Evolutionary conservation across 305 asterid species (phyloP).

Genomic region (Solanum hybrid): DNA sequence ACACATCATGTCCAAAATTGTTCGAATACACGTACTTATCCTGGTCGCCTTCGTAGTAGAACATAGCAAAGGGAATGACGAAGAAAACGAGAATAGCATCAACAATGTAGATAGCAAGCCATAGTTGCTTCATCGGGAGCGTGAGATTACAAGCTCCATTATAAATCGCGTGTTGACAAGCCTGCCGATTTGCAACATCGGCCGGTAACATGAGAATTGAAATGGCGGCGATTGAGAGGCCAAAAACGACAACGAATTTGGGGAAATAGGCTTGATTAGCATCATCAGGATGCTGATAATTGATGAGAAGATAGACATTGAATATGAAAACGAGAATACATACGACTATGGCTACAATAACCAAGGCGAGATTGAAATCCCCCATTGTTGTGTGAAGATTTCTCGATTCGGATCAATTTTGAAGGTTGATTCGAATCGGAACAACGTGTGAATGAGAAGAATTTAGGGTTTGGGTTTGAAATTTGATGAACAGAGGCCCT

Average conservation of each 20-base stretch:
- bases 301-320: conserved; percentile 69
- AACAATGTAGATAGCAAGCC: conserved; percentile 86
- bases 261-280: conserved; percentile 94
- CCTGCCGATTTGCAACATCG: conserved; percentile 93
- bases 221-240: conserved; percentile 88
- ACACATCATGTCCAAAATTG: not conserved
- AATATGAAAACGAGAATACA: conserved; percentile 74
- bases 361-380: conserved; percentile 87
- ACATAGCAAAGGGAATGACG: conserved; percentile 92
- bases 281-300: conserved; percentile 96
- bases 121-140: conserved; percentile 90
- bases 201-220: conserved; percentile 96
- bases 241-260: conserved; percentile 90
- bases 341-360: conserved; percentile 77
- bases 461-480: not conserved
- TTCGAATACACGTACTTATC: conserved; percentile 51
- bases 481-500: not conserved
- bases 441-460: not conserved
- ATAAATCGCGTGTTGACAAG: conserved; percentile 86
- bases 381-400: conserved; percentile 48
- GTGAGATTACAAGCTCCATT: conserved; percentile 93
- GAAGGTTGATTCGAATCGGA: conserved; percentile 11
- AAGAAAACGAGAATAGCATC: conserved; percentile 90
- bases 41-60: conserved; percentile 95
- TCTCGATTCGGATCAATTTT: conserved; percentile 16